Conservation (phyloP, 805 yeast species). For the Starmerella potacharoeniae region DNA sequence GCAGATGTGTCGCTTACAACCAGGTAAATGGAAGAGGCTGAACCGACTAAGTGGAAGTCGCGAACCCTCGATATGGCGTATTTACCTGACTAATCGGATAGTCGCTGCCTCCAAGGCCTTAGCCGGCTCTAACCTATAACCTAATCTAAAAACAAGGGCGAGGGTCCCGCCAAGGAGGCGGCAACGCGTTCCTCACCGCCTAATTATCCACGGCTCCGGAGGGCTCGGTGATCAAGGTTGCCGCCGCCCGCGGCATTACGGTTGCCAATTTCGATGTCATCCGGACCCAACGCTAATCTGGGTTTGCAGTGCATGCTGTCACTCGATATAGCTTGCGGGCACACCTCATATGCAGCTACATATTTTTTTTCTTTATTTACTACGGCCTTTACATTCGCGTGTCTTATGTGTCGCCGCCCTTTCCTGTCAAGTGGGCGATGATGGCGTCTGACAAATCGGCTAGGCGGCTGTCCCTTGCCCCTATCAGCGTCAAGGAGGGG, state of each 20-base stretch:
- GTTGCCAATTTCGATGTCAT: neutral
- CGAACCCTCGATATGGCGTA: neutral
- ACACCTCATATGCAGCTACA: too few relatives aligned
- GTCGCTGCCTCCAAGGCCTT: neutral
- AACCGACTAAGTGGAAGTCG: neutral
- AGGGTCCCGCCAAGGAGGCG: neutral
- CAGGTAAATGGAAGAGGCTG: conserved; percentile 2
- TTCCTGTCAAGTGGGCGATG: neutral
- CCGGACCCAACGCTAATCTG: neutral
- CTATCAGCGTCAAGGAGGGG: neutral
- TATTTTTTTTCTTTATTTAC: too few relatives aligned
- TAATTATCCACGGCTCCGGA: too few relatives aligned
- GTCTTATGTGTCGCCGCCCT: neutral
- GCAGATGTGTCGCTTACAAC: neutral
- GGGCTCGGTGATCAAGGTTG: neutral
- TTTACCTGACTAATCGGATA: neutral
- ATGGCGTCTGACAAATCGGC: neutral
- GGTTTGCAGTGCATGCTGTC: neutral
- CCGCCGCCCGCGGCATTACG: neutral
- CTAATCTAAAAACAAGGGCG: neutral
- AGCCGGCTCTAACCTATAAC: neutral
- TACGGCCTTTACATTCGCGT: neutral
- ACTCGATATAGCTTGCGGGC: too few relatives aligned
- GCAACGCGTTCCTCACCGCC: neutral
- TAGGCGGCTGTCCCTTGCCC: neutral